These are phyloP conservation scores for Alternaria tenuissima DNA, from an alignment of 2,329 filamentous ascomycete genomes.

Conservation along the genomic window DNA sequence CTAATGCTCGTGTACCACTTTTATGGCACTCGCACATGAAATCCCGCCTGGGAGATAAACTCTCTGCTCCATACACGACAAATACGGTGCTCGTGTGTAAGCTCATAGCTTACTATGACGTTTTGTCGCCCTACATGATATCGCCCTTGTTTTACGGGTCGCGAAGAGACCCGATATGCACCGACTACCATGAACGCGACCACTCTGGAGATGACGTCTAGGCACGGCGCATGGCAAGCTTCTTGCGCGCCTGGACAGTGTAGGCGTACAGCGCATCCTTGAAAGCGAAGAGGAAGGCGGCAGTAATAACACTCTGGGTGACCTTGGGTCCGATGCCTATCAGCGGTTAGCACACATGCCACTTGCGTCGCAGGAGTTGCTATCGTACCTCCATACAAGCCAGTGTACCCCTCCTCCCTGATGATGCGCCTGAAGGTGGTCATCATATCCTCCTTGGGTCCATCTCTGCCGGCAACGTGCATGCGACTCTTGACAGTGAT, in stretches of 20 bases:
- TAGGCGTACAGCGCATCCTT: slow-evolving; percentile 95
- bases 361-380: not conserved
- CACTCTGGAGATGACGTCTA: not conserved
- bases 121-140: not conserved
- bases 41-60: rapidly evolving
- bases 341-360: slow-evolving; percentile 11
- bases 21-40: not conserved
- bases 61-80: not conserved
- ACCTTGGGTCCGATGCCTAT: slow-evolving; percentile 94
- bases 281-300: slow-evolving; percentile 95
- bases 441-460: slow-evolving; percentile 81
- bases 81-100: not conserved
- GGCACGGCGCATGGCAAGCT: slow-evolving; percentile 34
- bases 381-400: slow-evolving; percentile 85
- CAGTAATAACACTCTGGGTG: slow-evolving; percentile 94
- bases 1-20: too few species aligned
- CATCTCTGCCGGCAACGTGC: slow-evolving; percentile 83
- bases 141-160: not conserved
- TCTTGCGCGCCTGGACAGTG: slow-evolving; percentile 71
- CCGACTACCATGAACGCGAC: not conserved
- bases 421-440: slow-evolving; percentile 81
- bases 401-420: slow-evolving; percentile 86
- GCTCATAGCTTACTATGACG: not conserved
- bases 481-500: slow-evolving; percentile 99
- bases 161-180: not conserved